Conservation (phyloP, 176 grass and related monocot genomes). For the Saccharum spontaneum region DNA sequence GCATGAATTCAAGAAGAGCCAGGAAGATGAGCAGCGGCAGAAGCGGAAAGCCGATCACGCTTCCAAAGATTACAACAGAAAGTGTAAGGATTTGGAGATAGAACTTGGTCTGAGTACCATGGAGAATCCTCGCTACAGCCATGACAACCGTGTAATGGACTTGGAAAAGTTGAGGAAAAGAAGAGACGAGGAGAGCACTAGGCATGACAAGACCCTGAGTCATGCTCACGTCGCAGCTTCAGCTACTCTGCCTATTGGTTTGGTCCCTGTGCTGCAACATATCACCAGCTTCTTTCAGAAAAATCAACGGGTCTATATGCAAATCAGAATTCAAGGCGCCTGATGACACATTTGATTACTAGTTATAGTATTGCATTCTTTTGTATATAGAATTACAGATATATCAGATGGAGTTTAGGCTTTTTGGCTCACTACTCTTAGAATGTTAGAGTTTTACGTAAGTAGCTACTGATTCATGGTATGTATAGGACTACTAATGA, state of each 20-base stretch:
- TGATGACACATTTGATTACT: not conserved
- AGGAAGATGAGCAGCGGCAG: constrained; percentile 58
- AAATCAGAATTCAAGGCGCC: constrained; percentile 47
- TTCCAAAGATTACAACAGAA: constrained; percentile 44
- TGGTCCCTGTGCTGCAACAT: constrained; percentile 63
- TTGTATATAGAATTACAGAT: constrained; percentile 35
- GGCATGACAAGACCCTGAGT: constrained; percentile 46
- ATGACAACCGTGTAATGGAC: constrained; percentile 33
- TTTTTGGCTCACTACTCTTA: not conserved
- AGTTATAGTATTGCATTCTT: not conserved
- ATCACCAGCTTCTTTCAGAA: constrained; percentile 48
- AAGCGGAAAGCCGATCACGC: constrained; percentile 45
- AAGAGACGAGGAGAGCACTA: constrained; percentile 56
- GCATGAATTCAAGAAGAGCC: constrained; percentile 48
- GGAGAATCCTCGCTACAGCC: constrained; percentile 14
- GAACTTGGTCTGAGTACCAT: constrained; percentile 21
- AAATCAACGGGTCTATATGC: constrained; percentile 45
- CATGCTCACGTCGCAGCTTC: constrained; percentile 50
- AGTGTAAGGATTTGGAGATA: constrained; percentile 31
- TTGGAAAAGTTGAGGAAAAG: constrained; percentile 44
- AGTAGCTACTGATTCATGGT: not conserved
- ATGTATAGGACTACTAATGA: not conserved
- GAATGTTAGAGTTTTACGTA: not conserved
- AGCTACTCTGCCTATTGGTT: constrained; percentile 51
- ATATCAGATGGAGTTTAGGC: constrained; percentile 29